Evolutionary conservation across 371 early-diverging fungal genomes (phyloP), one percentile per base, ranked within the genome.

Genomic region (Rhizopus sp.): DNA sequence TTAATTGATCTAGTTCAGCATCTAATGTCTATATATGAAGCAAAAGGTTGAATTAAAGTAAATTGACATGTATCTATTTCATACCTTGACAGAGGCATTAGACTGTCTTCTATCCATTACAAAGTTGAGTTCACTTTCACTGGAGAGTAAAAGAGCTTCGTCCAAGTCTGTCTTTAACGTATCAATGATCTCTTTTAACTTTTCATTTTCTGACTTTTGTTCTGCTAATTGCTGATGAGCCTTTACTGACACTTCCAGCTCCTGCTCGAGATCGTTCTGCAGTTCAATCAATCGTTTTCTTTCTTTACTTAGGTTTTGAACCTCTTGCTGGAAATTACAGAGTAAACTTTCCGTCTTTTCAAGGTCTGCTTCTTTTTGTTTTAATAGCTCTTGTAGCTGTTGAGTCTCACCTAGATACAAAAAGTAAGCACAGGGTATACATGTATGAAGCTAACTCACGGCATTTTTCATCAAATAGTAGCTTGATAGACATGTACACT

Each of bases 381-480:
- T 50, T 30, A 82, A 52, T 64, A 73, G 49, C 7, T 75, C 72
- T 47, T 80, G 80, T 6, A 82, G 44, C 45, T 78, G 72, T 30
- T 79, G 78, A 34, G 80, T 65, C 63, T 82, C 82, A 61, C 59
- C 78, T 79, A 62, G 35, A 17, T 9, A 38, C 37, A 17, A 23
- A 16, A 10, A 16, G 53, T 30, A 48, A 33, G 41, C n/a, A n/a
- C n/a, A n/a, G n/a, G n/a, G n/a, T 33, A 17, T 50, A 7, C 10
- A 1, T 8, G 4, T 29, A 6, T 17, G 5, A 5, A 8, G n/a
- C 30, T 13, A 45, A 31, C 65, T 63, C 77, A 81, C 81, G 62
- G 53, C 82, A 76, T 63, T 82, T 80, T 41, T 79, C 82, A 58
- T 79, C 82, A 59, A 78, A 78, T 30, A 77, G 51, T 8, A 35